Evolutionary conservation across 352 stramenopile genomes (phyloP).

Genomic region (Globisporangium carolinianum): DNA sequence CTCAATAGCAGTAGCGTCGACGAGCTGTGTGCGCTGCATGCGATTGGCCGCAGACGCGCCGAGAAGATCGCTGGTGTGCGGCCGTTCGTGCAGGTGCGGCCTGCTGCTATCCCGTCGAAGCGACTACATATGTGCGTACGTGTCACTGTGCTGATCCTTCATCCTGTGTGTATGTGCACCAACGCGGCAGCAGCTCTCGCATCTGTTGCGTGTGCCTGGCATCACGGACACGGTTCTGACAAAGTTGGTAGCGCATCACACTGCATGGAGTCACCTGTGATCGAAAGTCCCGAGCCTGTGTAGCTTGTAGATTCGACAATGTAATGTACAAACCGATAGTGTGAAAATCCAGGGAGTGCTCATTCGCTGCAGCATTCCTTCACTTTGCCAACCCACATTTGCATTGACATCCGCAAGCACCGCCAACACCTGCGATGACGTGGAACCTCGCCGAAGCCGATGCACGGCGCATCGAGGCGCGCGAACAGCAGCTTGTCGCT

Average conservation of each 20-base stretch:
- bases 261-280: constrained; percentile 3
- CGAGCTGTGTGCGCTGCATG: constrained; percentile 35
- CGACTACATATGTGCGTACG: constrained; percentile 16
- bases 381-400: not conserved
- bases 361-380: too few relatives aligned
- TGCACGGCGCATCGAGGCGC: constrained; percentile 16
- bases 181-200: constrained; percentile 19
- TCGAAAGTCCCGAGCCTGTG: not conserved
- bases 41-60: constrained; percentile 48
- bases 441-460: constrained; percentile 28
- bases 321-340: too few relatives aligned
- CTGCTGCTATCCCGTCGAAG: too few relatives aligned
- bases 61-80: constrained; percentile 31
- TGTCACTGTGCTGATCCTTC: not conserved
- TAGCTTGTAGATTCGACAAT: too few relatives aligned
- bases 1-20: constrained; percentile 34
- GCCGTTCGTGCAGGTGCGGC: constrained; percentile 16
- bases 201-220: constrained; percentile 32
- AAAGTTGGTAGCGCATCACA: constrained; percentile 35
- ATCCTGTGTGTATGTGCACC: not conserved
- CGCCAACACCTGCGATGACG: constrained; percentile 1
- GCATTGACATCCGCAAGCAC: not conserved
- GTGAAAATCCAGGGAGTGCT: too few relatives aligned
- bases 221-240: constrained; percentile 39
- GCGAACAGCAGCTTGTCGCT: constrained; percentile 11